A percentile compares a stretch with the other conserved stretches of the same genome.
Evolutionary conservation across 179 eudicot genomes (phyloP).

Genomic region (Sideroxylon spinosum): DNA sequence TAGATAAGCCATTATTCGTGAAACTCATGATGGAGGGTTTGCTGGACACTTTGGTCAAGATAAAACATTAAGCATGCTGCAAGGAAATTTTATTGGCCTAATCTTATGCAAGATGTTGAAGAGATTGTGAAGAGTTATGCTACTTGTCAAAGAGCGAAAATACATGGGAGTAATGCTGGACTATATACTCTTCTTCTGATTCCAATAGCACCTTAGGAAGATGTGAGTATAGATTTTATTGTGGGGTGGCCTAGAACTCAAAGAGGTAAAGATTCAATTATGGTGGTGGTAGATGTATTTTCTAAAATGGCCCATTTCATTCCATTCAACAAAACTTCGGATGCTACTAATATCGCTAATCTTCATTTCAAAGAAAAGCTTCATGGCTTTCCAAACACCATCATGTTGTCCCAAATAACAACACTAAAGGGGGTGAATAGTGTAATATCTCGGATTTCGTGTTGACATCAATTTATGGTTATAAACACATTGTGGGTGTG

Average conservation of each 20-base stretch:
- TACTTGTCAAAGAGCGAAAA: neutral
- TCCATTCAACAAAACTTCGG: neutral
- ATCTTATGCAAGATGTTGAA: too few relatives aligned
- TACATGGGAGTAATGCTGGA: neutral
- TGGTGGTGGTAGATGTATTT: neutral
- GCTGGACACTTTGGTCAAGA: conserved; percentile 4
- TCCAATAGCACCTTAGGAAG: conserved; percentile 14
- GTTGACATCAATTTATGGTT: too few relatives aligned
- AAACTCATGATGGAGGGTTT: conserved; percentile 1
- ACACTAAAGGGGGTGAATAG: too few relatives aligned
- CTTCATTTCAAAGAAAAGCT: neutral
- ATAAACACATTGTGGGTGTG: too few relatives aligned
- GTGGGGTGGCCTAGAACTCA: conserved; percentile 14
- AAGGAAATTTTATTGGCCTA: conserved; percentile 10
- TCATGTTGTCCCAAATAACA: too few relatives aligned
- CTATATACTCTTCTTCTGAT: conserved; percentile 16
- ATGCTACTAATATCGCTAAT: neutral
- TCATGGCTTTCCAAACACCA: neutral
- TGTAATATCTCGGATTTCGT: too few relatives aligned
- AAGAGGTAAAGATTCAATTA: neutral
- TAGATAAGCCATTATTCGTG: neutral
- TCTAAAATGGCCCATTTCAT: neutral
- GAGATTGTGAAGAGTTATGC: neutral
- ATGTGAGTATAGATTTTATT: conserved; percentile 14
- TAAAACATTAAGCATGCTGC: conserved; percentile 10